A percentile compares a stretch with the other conserved stretches of the same genome.
These are phyloP conservation scores for Fusarium pseudocircinatum DNA, from an alignment of 2,329 filamentous ascomycete genomes.

Conservation along the genomic window DNA sequence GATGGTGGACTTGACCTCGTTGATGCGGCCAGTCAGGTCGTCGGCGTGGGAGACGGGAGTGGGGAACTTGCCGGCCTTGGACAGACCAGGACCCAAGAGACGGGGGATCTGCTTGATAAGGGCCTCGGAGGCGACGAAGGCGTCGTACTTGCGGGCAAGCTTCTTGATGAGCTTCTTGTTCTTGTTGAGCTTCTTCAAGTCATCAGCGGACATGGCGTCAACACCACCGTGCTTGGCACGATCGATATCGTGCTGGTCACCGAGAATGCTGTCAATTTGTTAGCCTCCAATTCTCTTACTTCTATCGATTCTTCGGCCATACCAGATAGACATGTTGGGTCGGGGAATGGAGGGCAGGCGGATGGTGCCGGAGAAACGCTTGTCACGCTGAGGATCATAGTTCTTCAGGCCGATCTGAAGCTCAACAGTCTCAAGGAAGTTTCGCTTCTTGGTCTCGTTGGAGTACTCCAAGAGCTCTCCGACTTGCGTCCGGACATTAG, in stretches of 20 bases:
- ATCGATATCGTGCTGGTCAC: constrained; percentile 95
- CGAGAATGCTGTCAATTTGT: constrained; percentile 59
- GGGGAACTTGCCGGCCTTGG: constrained; percentile 99
- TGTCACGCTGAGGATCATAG: constrained; percentile 99
- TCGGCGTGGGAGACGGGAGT: constrained; percentile 97
- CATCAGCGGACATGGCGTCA: constrained; percentile 97
- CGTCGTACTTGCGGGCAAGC: constrained; percentile 99
- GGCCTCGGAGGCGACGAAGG: constrained; percentile 95
- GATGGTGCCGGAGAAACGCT: constrained; percentile 99
- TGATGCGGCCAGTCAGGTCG: constrained; percentile 94
- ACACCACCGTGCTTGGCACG: constrained; percentile 99
- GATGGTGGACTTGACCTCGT: constrained; percentile 99
- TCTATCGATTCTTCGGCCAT: constrained; percentile 15
- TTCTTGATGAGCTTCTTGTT: constrained; percentile 99
- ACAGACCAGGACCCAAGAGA: constrained; percentile 98
- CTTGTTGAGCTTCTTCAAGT: constrained; percentile 99
- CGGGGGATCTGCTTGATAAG: constrained; percentile 99
- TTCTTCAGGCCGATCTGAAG: constrained; percentile 96
- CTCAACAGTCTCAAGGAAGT: constrained; percentile 96
- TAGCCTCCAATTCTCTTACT: constrained; percentile 7
- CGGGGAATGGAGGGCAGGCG: constrained; percentile 91
- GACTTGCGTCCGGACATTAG: constrained; percentile 96
- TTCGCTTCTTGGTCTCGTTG: constrained; percentile 92
- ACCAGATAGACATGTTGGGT: constrained; percentile 87
- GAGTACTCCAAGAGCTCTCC: constrained; percentile 95